Evolutionary conservation across 192 early-diverging fungal genomes (phyloP).

Genomic region (Obelidium mucronatum): DNA sequence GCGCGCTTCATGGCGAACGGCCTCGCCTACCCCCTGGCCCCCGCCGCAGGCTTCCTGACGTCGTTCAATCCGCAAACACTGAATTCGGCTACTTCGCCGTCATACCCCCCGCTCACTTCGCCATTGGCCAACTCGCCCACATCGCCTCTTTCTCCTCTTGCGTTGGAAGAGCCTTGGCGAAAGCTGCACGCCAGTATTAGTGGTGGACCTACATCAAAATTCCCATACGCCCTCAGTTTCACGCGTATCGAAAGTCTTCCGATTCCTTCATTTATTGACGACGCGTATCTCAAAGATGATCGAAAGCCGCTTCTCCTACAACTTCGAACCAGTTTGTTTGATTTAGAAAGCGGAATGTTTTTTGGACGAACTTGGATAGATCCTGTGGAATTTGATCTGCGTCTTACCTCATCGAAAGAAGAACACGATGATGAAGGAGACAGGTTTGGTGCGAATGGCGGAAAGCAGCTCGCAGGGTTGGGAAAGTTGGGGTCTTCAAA

Average conservation of each 20-base stretch:
- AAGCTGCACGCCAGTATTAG: conserved; percentile 1
- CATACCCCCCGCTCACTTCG: not conserved
- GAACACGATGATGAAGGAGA: not conserved
- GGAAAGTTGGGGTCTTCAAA: not conserved
- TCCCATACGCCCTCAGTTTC: conserved; percentile 31
- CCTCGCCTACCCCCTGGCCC: conserved; percentile 5
- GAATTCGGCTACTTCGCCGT: not conserved
- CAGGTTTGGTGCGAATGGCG: not conserved
- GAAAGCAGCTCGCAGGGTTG: not conserved
- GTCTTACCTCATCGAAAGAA: not conserved
- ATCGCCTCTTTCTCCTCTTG: conserved; percentile 14
- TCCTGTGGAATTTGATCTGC: conserved; percentile 25
- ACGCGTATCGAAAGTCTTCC: conserved; percentile 22
- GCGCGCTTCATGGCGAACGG: conserved; percentile 5
- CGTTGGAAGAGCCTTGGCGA: conserved; percentile 31
- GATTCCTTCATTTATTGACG: conserved; percentile 10
- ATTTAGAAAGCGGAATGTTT: conserved; percentile 34
- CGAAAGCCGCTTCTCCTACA: conserved; percentile 9
- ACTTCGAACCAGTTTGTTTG: conserved; percentile 31
- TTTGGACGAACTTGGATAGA: conserved; percentile 42
- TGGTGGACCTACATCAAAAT: conserved; percentile 24
- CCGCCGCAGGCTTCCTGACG: not conserved
- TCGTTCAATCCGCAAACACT: not conserved
- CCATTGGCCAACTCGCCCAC: not conserved
- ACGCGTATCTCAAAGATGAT: conserved; percentile 21